Base-by-base conservation (phyloP, 2,329 filamentous ascomycete species). In the Pezicula carpinea region DNA sequence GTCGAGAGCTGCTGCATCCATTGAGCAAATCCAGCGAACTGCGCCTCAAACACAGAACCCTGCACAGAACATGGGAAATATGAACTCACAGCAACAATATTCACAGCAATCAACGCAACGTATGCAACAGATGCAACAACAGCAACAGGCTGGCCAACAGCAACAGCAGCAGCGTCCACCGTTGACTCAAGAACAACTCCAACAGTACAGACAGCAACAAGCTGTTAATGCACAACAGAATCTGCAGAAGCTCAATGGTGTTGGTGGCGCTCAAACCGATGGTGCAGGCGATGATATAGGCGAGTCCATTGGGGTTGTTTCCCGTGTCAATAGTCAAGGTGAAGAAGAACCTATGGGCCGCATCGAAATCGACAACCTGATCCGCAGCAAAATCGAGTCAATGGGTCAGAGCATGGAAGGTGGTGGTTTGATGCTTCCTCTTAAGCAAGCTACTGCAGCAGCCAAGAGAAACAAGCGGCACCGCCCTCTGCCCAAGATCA, bases 391-490 rank as follows among this genome's bases (percentile, higher is more conserved):
- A 56, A 81, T 91, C 51, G 75, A 80, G 44, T 76, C 79, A 39
- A 76, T 77, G 55, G 83, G 83, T 7, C 81, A 79, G 63, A 72
- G 74, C 53, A 84, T 89, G 72, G 84, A 91, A 62, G 87, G 82
- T 41, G 87, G 82, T 38, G 82, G 87, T 6, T 69, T 91, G 48
- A 89, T 91, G 85, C 65, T 90, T 15, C 83, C 87, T 2, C 72
- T 90, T 10, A 67, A 63, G 42, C 58, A 64, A 51, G 53, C 61
- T 32, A 59, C 59, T 14, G 56, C 53, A n/a, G 64, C 66, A 44
- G 59, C 64, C 29, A 69, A 65, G 44, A 69, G 68, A 52, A 65
- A 67, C 43, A 68, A 66, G 47, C 56, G 53, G 10, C 26, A 29
- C 10, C 26, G 26, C 10, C 26, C 26, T 29, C 7, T 29, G 10